A percentile compares a stretch with the other conserved stretches of the same genome.
Evolutionary conservation across 805 yeast genomes (phyloP).

Genomic region (Barnettozyma pratensis): DNA sequence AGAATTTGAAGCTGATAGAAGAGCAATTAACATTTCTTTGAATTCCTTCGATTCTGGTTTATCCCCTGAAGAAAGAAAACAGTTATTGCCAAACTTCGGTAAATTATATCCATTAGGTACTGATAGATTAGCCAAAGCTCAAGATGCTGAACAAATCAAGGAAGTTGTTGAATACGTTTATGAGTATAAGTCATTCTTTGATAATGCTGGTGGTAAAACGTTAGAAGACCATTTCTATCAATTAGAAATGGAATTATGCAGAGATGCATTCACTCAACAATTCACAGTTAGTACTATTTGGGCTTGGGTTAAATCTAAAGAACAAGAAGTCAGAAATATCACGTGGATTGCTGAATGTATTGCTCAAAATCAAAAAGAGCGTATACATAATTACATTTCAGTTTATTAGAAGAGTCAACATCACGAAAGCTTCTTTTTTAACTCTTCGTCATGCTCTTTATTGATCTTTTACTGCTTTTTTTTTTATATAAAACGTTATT

Average conservation of each 20-base stretch:
- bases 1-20: slow-evolving; percentile 90
- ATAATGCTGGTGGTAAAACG: slow-evolving; percentile 44
- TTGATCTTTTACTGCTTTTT: slow-evolving; percentile 3
- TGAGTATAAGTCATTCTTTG: slow-evolving; percentile 59
- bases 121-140: slow-evolving; percentile 63
- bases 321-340: slow-evolving; percentile 93
- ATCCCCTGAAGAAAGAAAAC: slow-evolving; percentile 61
- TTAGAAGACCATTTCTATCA: slow-evolving; percentile 93
- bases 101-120: slow-evolving; percentile 67
- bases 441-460: not conserved
- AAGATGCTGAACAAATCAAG: slow-evolving; percentile 82
- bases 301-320: slow-evolving; percentile 96
- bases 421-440: not conserved
- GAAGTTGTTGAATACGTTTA: slow-evolving; percentile 56
- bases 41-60: slow-evolving; percentile 86
- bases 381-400: slow-evolving; percentile 85
- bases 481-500: not conserved
- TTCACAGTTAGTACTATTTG: slow-evolving; percentile 85
- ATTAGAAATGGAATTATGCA: slow-evolving; percentile 87
- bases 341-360: slow-evolving; percentile 99
- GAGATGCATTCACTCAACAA: slow-evolving; percentile 93
- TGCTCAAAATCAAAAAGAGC: slow-evolving; percentile 95
- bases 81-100: slow-evolving; percentile 80
- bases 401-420: slow-evolving; percentile 49
- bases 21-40: slow-evolving; percentile 85